Evolutionary conservation across 1,139 yeast species (phyloP).

Genomic region (Saccharomyces hybrid): DNA sequence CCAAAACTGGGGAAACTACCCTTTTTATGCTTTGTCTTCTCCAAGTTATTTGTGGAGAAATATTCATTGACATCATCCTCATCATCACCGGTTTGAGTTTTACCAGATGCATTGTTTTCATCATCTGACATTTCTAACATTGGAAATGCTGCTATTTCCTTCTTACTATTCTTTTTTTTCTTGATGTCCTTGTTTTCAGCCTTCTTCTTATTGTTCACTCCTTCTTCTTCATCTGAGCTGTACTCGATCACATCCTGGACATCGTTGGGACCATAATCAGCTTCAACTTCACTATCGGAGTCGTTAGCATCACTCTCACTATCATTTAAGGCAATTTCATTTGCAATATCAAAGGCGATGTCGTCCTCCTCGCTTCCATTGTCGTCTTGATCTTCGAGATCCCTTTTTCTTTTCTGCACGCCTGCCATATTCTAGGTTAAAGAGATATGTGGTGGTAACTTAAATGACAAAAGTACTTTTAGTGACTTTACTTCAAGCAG

Average conservation of each 20-base stretch:
- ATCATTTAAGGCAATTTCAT: conserved; percentile 47
- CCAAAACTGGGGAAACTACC: conserved; percentile 92
- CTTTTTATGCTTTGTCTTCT: conserved; percentile 56
- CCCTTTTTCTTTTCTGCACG: neutral
- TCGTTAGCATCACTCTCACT: conserved; percentile 38
- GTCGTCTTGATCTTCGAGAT: neutral
- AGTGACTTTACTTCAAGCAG: neutral
- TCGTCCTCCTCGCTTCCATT: neutral
- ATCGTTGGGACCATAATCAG: conserved; percentile 40
- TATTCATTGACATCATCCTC: conserved; percentile 41
- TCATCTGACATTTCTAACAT: conserved; percentile 60
- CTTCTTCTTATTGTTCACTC: conserved; percentile 28
- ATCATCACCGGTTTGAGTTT: conserved; percentile 38
- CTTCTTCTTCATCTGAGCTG: conserved; percentile 40
- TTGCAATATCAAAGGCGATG: conserved; percentile 52
- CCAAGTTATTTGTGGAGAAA: conserved; percentile 36
- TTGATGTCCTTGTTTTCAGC: conserved; percentile 4
- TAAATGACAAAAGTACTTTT: neutral
- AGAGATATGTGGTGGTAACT: neutral
- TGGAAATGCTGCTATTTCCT: conserved; percentile 42
- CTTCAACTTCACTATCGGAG: conserved; percentile 34
- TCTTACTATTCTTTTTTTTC: conserved; percentile 13
- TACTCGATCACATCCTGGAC: conserved; percentile 51
- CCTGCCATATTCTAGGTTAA: neutral
- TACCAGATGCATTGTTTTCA: conserved; percentile 35